These are phyloP conservation scores for Pelargonium australe DNA, from an alignment of 441 rosid species.

Conservation along the genomic window DNA sequence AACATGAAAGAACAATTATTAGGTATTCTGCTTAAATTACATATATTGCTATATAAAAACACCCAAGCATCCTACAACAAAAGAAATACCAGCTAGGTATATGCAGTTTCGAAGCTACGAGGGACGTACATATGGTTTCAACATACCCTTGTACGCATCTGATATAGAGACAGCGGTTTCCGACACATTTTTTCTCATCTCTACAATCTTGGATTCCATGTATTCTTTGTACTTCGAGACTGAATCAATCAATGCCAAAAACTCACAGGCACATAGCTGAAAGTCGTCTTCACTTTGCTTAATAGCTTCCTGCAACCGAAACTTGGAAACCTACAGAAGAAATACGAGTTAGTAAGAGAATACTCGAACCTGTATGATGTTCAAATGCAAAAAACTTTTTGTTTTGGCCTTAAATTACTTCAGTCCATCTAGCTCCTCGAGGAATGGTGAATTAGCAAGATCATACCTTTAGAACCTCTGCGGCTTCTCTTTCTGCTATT, in stretches of 20 bases:
- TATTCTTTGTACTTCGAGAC: conserved; percentile 66
- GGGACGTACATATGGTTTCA: conserved; percentile 6
- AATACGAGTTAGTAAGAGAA: neutral
- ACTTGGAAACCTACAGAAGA: conserved; percentile 32
- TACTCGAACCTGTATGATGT: neutral
- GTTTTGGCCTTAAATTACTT: neutral
- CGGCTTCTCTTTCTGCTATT: conserved; percentile 64
- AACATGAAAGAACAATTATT: neutral
- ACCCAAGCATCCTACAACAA: neutral
- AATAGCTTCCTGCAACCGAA: conserved; percentile 49
- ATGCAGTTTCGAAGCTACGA: neutral
- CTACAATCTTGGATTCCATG: conserved; percentile 43
- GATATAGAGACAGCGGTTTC: conserved; percentile 46
- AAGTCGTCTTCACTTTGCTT: conserved; percentile 55
- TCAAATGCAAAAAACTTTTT: neutral
- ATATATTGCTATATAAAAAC: neutral
- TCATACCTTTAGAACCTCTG: conserved; percentile 52
- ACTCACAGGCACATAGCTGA: conserved; percentile 44
- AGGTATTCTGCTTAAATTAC: too few species aligned
- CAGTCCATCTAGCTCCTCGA: neutral
- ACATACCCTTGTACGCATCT: conserved; percentile 36
- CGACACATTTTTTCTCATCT: conserved; percentile 39
- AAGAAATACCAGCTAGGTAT: neutral
- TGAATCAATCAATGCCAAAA: conserved; percentile 50
- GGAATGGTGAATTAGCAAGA: neutral